These are phyloP conservation scores for Colletotrichum gloeosporioides DNA, from an alignment of 2,329 filamentous ascomycete genomes.

Conservation along the genomic window DNA sequence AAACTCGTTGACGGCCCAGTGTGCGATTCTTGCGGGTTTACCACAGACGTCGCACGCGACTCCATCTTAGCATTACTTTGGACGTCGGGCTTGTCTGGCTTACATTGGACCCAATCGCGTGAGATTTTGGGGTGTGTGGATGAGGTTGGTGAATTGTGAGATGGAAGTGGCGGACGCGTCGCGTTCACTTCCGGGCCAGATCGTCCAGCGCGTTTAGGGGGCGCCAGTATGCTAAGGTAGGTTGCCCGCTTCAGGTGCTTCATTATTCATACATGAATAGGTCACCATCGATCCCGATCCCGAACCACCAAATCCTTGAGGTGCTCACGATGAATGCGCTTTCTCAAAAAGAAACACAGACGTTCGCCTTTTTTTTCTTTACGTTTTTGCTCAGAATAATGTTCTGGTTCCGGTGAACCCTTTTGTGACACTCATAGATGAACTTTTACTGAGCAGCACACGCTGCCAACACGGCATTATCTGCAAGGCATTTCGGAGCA, in stretches of 20 bases:
- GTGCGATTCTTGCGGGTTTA: not conserved
- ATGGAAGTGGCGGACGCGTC: no score
- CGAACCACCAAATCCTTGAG: not conserved
- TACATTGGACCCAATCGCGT: accelerated
- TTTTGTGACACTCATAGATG: no score
- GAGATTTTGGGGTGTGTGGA: not conserved
- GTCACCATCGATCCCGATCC: not conserved
- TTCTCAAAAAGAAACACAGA: not conserved
- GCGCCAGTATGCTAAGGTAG: no score
- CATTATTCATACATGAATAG: no score
- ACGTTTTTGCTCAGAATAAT: no score
- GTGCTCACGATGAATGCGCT: not conserved
- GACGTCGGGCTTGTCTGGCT: accelerated
- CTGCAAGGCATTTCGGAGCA: not conserved
- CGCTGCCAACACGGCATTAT: no score
- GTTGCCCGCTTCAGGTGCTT: no score
- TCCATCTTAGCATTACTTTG: not conserved
- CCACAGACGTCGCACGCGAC: not conserved
- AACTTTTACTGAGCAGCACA: no score
- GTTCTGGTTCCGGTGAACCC: no score
- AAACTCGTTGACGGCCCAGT: not conserved
- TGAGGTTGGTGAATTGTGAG: not conserved
- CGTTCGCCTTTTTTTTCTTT: no score
- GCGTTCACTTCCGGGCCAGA: no score
- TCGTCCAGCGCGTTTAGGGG: not conserved